Percentiles rank a stretch among this genome's conserved stretches.
Evolutionary conservation across 23 red algal species (phyloP).

Genomic region (Agarophyton chilense): DNA sequence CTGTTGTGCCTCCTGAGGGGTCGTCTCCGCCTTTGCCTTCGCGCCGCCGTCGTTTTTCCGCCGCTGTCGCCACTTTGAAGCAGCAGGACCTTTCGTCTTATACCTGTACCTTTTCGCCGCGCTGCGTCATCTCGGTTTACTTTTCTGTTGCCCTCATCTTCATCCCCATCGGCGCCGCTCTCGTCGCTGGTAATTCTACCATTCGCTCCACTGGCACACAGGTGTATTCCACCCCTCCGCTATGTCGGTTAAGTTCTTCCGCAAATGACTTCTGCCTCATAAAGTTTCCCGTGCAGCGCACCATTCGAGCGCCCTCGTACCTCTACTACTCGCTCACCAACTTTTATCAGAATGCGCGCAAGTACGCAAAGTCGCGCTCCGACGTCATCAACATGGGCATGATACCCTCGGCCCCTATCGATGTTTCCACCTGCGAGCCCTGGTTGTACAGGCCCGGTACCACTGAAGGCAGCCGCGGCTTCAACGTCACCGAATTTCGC

Average conservation of each 20-base stretch:
- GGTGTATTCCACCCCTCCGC: not conserved
- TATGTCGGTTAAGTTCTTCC: not conserved
- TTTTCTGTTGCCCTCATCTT: constrained; percentile 48
- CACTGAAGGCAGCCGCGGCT: not conserved
- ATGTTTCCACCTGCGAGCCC: constrained; percentile 53
- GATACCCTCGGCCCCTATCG: constrained; percentile 2
- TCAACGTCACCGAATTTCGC: constrained; percentile 32
- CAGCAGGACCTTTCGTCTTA: constrained; percentile 65
- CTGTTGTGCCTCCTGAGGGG: no score
- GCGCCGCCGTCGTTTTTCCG: not conserved
- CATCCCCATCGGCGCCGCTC: constrained; percentile 43
- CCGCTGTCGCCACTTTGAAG: constrained; percentile 19
- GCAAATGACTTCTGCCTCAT: not conserved
- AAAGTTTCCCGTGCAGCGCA: not conserved
- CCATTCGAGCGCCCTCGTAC: constrained; percentile 53
- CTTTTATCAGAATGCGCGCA: constrained; percentile 67
- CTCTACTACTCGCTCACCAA: constrained; percentile 71
- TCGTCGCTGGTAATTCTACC: constrained; percentile 30
- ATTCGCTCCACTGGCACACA: constrained; percentile 22
- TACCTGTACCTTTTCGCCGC: constrained; percentile 57
- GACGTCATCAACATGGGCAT: constrained; percentile 48
- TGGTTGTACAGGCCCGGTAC: constrained; percentile 17
- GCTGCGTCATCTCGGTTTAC: constrained; percentile 60
- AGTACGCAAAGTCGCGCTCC: constrained; percentile 61
- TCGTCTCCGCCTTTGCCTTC: no score